Percentiles rank a stretch among this genome's conserved stretches.
phyloP scores from a whole-genome alignment of 768 basidiomycete genomes.

The Tricholoma flavovirens region DNA sequence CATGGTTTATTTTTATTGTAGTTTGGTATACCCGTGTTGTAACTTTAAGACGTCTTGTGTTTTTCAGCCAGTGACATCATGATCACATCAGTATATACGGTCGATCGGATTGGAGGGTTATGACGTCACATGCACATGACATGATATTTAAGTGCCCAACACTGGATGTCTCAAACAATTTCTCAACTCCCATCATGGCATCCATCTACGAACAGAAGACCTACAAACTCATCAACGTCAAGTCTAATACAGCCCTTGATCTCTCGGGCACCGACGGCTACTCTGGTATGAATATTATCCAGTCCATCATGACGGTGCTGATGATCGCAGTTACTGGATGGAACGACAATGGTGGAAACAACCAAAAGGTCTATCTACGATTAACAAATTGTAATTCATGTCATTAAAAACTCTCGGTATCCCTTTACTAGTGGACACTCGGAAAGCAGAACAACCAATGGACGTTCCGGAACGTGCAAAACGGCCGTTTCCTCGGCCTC shows the following conservation, averaged over 20 bases:
- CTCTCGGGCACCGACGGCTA: constrained; percentile 41
- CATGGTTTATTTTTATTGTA: background rate
- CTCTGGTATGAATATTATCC: constrained; percentile 22
- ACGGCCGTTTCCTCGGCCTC: constrained; percentile 15
- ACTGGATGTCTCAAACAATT: background rate
- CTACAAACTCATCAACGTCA: constrained; percentile 20
- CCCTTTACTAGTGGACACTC: constrained; percentile 18
- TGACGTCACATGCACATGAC: no score
- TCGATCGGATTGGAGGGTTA: no score
- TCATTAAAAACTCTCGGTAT: background rate
- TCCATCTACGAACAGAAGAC: constrained; percentile 5
- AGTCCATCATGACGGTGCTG: background rate
- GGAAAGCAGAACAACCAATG: constrained; percentile 10
- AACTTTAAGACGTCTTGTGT: background rate
- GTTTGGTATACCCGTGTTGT: no score
- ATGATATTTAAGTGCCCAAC: no score
- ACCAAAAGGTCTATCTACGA: constrained; percentile 32
- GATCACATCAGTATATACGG: no score
- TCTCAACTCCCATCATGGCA: constrained; percentile 6
- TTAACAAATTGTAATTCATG: background rate
- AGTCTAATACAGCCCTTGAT: constrained; percentile 38
- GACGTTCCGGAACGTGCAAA: constrained; percentile 15
- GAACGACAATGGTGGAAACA: constrained; percentile 29
- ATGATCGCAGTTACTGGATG: constrained; percentile 37
- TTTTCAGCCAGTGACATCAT: no score